Evolutionary conservation across 306 rosid species (phyloP).

Genomic region (Heteromeles arbutifolia): DNA sequence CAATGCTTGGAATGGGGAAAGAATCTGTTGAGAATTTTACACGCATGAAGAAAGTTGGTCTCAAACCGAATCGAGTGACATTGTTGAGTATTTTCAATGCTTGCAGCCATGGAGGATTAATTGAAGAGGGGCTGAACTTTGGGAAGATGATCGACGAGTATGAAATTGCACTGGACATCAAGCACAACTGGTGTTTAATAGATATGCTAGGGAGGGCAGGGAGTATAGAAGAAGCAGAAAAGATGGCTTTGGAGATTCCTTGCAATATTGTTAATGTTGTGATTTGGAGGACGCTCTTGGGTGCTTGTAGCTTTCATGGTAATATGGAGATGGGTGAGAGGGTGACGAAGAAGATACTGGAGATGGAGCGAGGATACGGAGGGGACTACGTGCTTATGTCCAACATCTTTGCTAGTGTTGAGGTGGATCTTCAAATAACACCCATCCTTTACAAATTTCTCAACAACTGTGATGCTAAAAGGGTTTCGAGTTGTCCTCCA

Average conservation of each 20-base stretch:
- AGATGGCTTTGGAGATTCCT: constrained; percentile 53
- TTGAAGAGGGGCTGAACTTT: constrained; percentile 62
- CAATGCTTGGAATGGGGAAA: too few species aligned
- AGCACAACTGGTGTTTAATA: constrained; percentile 71
- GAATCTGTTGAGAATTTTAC: too few species aligned
- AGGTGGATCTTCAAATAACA: too few species aligned
- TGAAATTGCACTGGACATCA: constrained; percentile 26
- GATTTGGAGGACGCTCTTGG: constrained; percentile 64
- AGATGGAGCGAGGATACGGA: constrained; percentile 50
- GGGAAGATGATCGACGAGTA: constrained; percentile 35
- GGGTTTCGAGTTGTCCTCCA: too few species aligned
- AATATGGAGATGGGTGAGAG: constrained; percentile 53
- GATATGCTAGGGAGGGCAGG: constrained; percentile 66
- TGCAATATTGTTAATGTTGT: constrained; percentile 45
- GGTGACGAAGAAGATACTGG: constrained; percentile 44
- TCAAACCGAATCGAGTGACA: constrained; percentile 50
- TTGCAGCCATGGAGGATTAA: constrained; percentile 67
- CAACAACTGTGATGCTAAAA: too few species aligned
- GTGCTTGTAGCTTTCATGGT: constrained; percentile 69
- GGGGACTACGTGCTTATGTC: constrained; percentile 87
- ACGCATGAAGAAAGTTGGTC: too few species aligned
- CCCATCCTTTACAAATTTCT: too few species aligned
- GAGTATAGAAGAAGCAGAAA: constrained; percentile 45
- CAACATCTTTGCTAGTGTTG: constrained; percentile 53
- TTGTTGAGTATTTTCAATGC: constrained; percentile 50